phyloP scores from a whole-genome alignment of 2,329 filamentous ascomycete genomes.

The Cyphellophora europaea region DNA sequence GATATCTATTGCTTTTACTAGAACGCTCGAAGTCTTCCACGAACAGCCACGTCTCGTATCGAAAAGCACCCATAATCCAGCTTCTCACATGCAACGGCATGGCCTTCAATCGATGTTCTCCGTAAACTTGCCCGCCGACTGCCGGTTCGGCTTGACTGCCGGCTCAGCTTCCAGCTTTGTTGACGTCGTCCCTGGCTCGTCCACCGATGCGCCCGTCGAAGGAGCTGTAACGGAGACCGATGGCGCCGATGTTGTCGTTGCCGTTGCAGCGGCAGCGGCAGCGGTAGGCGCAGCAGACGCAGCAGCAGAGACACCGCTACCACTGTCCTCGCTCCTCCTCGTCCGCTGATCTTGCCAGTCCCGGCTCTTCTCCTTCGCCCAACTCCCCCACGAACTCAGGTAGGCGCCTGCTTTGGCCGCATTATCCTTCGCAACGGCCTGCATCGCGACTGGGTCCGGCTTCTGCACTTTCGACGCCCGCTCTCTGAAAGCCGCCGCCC shows the following conservation, averaged over 20 bases:
- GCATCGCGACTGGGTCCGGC: conserved; percentile 36
- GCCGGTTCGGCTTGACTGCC: not conserved
- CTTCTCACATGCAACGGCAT: too few species aligned
- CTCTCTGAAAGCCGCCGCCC: conserved; percentile 21
- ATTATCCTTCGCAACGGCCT: conserved; percentile 45
- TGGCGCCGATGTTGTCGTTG: not conserved
- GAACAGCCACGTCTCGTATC: too few species aligned
- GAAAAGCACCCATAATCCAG: too few species aligned
- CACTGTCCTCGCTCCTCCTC: not conserved
- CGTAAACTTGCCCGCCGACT: not conserved
- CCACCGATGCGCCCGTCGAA: too few species aligned
- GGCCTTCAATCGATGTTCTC: too few species aligned
- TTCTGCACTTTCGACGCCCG: conserved; percentile 17
- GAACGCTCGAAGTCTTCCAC: too few species aligned
- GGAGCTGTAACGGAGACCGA: not conserved
- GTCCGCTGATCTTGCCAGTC: conserved; percentile 32
- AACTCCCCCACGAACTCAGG: conserved; percentile 53
- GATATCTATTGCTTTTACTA: too few species aligned
- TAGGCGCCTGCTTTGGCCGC: conserved; percentile 51
- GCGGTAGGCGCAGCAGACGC: not conserved
- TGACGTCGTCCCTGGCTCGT: too few species aligned
- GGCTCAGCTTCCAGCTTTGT: too few species aligned
- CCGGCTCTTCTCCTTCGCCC: conserved; percentile 43
- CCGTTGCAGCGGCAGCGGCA: not conserved
- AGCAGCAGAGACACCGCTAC: not conserved